Evolutionary conservation across 345 rosid genomes (phyloP).

Genomic region (Boechera retrofracta): DNA sequence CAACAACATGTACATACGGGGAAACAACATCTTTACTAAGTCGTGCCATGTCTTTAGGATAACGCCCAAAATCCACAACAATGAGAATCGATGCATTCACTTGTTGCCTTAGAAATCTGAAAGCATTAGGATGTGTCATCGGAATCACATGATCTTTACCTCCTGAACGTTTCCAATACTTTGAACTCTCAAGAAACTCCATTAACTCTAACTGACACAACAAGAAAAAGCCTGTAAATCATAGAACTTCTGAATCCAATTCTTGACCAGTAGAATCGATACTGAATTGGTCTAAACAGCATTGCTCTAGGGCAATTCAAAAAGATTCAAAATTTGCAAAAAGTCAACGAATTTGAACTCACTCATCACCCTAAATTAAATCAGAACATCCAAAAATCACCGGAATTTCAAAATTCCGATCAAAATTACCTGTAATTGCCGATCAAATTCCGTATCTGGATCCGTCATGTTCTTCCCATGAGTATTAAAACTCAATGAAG

Average conservation of each 20-base stretch:
- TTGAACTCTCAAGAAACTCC: constrained; percentile 65
- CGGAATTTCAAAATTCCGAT: not conserved
- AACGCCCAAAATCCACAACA: constrained; percentile 93
- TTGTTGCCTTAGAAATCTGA: constrained; percentile 84
- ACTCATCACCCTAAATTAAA: not conserved
- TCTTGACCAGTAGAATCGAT: not conserved
- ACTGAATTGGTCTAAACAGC: constrained; percentile 3
- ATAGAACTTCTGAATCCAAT: constrained; percentile 1
- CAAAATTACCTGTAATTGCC: constrained; percentile 75
- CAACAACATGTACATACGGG: constrained; percentile 93
- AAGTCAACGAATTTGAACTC: constrained; percentile 4
- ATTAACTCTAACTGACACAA: constrained; percentile 74
- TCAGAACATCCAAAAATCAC: not conserved
- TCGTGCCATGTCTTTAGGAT: constrained; percentile 68
- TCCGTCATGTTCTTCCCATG: constrained; percentile 95
- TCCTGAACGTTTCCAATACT: constrained; percentile 89
- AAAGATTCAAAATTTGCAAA: not conserved
- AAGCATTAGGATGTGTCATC: constrained; percentile 99
- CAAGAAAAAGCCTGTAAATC: not conserved
- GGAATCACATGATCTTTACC: constrained; percentile 98
- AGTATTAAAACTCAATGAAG: constrained; percentile 84
- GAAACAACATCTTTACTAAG: constrained; percentile 88
- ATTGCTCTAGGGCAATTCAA: not conserved
- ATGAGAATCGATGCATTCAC: constrained; percentile 87
- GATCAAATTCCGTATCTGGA: constrained; percentile 91